These are phyloP conservation scores for Butyriboletus regius DNA, from an alignment of 1,284 basidiomycete genomes.

Conservation along the genomic window DNA sequence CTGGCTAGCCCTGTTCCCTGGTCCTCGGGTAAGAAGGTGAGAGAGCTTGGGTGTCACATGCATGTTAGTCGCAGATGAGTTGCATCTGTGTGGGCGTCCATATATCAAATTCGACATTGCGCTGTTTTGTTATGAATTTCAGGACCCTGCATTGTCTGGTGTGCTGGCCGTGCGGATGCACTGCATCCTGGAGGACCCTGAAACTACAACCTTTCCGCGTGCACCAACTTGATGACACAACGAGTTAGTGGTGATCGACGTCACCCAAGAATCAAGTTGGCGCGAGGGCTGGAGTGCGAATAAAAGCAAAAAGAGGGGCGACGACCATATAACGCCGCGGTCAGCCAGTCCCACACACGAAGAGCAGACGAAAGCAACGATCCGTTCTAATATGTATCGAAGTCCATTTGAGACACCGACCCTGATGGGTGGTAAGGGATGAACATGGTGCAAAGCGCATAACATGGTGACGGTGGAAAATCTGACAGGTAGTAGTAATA, in stretches of 20 bases:
- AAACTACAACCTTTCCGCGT: conserved; percentile 9
- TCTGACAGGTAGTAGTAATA: conserved; percentile 17
- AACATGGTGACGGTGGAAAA: conserved; percentile 11
- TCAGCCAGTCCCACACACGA: not conserved
- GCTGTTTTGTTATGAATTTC: conserved; percentile 14
- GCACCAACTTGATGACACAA: conserved; percentile 5
- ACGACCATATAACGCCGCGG: not conserved
- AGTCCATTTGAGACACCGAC: conserved; percentile 9
- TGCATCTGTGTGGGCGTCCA: conserved; percentile 12
- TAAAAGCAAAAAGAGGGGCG: not conserved
- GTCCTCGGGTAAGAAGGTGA: conserved; percentile 4
- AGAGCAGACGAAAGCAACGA: not conserved
- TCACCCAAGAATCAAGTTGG: not conserved
- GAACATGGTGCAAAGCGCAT: conserved; percentile 7
- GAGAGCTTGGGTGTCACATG: conserved; percentile 13
- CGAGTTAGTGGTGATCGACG: not conserved
- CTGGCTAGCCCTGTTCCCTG: conserved; percentile 7
- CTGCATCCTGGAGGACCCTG: conserved; percentile 22
- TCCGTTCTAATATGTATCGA: not conserved
- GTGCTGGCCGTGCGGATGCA: conserved; percentile 27
- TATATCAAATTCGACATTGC: conserved; percentile 29
- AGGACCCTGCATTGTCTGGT: conserved; percentile 21
- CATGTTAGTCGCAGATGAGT: conserved; percentile 14
- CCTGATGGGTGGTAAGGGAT: conserved; percentile 4
- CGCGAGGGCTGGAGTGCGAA: not conserved